phyloP scores from a whole-genome alignment of 805 yeast genomes.

The Kodamaea neixiangensis region DNA sequence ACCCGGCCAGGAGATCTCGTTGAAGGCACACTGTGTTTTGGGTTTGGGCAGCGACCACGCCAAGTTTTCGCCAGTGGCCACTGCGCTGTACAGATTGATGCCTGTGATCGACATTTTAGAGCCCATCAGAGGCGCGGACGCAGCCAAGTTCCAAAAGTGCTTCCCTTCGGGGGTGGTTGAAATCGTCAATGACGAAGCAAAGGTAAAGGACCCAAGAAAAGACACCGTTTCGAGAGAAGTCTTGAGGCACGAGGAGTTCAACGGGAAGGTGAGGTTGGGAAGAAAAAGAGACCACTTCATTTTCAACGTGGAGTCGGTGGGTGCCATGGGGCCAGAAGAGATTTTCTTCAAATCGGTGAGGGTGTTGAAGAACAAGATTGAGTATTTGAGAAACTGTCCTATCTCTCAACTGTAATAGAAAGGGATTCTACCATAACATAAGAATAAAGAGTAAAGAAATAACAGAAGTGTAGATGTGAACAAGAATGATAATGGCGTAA shows the following conservation, averaged over 20 bases:
- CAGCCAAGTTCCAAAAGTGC: conserved; percentile 79
- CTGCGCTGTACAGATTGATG: conserved; percentile 91
- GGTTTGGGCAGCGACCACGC: conserved; percentile 97
- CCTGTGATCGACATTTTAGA: conserved; percentile 79
- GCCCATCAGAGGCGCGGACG: conserved; percentile 76
- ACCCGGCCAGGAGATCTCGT: conserved; percentile 94
- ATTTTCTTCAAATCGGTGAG: conserved; percentile 89
- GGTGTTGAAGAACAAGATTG: conserved; percentile 82
- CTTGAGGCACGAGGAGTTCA: conserved; percentile 87
- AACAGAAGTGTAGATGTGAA: too few relatives aligned
- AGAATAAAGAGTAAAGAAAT: too few relatives aligned
- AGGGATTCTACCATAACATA: too few relatives aligned
- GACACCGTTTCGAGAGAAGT: conserved; percentile 98
- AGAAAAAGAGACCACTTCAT: conserved; percentile 91
- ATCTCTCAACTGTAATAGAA: conserved; percentile 50
- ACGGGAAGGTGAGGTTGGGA: conserved; percentile 87
- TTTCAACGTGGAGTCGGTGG: conserved; percentile 91
- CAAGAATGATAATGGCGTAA: too few relatives aligned
- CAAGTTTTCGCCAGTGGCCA: conserved; percentile 94
- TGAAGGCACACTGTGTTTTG: conserved; percentile 85
- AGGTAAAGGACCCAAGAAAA: conserved; percentile 83
- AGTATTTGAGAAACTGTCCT: conserved; percentile 75
- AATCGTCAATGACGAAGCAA: conserved; percentile 70
- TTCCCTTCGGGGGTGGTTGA: conserved; percentile 93
- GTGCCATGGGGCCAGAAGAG: conserved; percentile 97